Evolutionary conservation across 495 filamentous ascomycete genomes (phyloP).

Genomic region (Penicillium pulvis): DNA sequence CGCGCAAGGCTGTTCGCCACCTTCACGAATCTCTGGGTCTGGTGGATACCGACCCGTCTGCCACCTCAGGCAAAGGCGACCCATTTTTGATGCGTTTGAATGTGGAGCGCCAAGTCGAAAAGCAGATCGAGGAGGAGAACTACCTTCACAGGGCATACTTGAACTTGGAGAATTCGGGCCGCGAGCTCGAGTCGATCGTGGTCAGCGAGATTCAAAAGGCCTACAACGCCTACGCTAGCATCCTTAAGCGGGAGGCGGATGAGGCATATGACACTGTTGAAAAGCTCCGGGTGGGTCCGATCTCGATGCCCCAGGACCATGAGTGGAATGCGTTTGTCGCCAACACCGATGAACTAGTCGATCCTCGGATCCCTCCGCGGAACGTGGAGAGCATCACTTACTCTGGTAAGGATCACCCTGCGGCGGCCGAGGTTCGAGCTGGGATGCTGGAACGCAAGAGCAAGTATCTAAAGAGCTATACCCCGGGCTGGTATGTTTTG

Average conservation of each 20-base stretch:
- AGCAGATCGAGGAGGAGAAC: constrained; percentile 95
- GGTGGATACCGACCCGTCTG: constrained; percentile 72
- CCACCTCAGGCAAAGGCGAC: constrained; percentile 81
- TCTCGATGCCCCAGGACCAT: constrained; percentile 85
- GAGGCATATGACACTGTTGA: constrained; percentile 76
- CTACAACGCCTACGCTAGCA: constrained; percentile 87
- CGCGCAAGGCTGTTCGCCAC: constrained; percentile 67
- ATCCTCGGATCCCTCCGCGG: constrained; percentile 78
- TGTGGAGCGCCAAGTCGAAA: constrained; percentile 86
- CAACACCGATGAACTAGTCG: constrained; percentile 82
- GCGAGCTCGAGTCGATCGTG: constrained; percentile 92
- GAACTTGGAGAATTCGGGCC: constrained; percentile 91
- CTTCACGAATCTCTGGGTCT: constrained; percentile 79
- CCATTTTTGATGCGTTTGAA: constrained; percentile 82
- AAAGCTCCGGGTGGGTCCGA: constrained; percentile 77
- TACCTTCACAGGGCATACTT: constrained; percentile 93
- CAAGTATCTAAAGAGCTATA: constrained; percentile 98
- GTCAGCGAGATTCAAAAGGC: constrained; percentile 97
- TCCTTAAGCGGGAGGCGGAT: constrained; percentile 87
- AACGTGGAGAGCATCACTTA: constrained; percentile 84
- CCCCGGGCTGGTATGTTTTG: constrained; percentile 95
- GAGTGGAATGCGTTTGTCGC: constrained; percentile 89
- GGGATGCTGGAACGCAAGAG: constrained; percentile 95
- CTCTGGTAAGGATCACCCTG: constrained; percentile 87
- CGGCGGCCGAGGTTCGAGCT: constrained; percentile 81